These are phyloP conservation scores for Annulohypoxylon bovei DNA, from an alignment of 495 filamentous ascomycete genomes.

Conservation along the genomic window DNA sequence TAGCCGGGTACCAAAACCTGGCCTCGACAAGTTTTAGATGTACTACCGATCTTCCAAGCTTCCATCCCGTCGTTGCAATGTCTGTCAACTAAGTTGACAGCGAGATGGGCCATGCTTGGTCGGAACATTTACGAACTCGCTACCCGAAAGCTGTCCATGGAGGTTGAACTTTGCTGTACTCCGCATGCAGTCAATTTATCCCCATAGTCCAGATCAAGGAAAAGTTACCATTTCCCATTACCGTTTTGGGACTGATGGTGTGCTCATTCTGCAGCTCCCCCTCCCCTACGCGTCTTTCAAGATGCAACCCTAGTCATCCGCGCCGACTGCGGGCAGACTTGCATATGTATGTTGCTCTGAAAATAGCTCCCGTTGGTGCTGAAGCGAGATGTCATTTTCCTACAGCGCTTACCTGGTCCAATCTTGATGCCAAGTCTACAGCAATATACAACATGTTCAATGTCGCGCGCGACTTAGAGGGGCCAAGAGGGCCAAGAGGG, in stretches of 20 bases:
- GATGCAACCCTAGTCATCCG: slow-evolving; percentile 35
- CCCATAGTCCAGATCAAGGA: slow-evolving; percentile 39
- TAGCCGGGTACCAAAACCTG: background rate
- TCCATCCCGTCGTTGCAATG: slow-evolving; percentile 28
- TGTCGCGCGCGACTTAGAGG: slow-evolving; percentile 24
- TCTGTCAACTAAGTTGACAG: slow-evolving; percentile 11
- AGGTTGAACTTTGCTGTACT: slow-evolving; percentile 35
- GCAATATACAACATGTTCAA: slow-evolving; percentile 35
- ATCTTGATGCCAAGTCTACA: slow-evolving; percentile 43
- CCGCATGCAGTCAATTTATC: slow-evolving; percentile 42
- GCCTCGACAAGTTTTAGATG: slow-evolving; percentile 2
- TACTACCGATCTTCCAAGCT: slow-evolving; percentile 11
- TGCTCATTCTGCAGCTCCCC: slow-evolving; percentile 32
- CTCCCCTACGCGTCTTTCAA: slow-evolving; percentile 24
- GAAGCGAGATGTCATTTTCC: slow-evolving; percentile 43
- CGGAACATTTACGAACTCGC: slow-evolving; percentile 39
- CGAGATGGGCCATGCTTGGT: slow-evolving; percentile 19
- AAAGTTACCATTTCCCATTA: slow-evolving; percentile 26
- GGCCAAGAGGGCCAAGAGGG: slow-evolving; percentile 26
- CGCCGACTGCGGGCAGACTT: slow-evolving; percentile 40
- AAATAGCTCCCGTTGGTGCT: slow-evolving; percentile 46
- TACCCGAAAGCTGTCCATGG: slow-evolving; percentile 28
- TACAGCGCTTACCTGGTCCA: slow-evolving; percentile 40
- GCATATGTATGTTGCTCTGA: slow-evolving; percentile 42
- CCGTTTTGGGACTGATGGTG: slow-evolving; percentile 39